Base-by-base conservation (phyloP, 805 yeast species). In the Lachancea lanzarotensis region DNA sequence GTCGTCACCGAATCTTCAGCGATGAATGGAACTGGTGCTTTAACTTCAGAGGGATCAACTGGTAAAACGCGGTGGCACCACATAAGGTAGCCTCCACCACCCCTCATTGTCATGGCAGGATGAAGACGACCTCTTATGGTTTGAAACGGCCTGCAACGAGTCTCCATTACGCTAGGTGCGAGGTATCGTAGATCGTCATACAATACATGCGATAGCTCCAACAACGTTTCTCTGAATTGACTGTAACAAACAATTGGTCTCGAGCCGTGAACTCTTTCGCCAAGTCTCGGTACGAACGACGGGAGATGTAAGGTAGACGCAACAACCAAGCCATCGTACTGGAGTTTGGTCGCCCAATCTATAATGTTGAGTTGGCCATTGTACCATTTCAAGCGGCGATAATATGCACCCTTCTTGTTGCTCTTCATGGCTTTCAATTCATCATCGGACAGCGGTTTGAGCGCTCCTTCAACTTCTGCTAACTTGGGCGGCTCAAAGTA, bases 121-220 rank as follows among this genome's bases (percentile, higher is more conserved):
- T 93, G 99, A 57, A 91, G 71, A 60, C 95, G 81, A 7, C 98
- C 98, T 16, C 95, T 87, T 25, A 91, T 79, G 2, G 97, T 88
- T 69, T 93, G 99, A 62, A 84, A 90, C 40, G 81, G 82, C 51
- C 97, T 76, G 11, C 84, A 93, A 50, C 86, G 73, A 1, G 95
- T 78, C 63, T 90, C 96, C 50, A 76, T 73, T 18, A 91, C 78
- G 13, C 87, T 78, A 4, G 97, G 95, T 0, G 93, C 91, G 53
- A 93, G 69, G 9, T 86, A 76, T 38, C 88, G 73, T 48, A 78
- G 72, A 56, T 90, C 95, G 25, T 68, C 67, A 51, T 77, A 71
- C 36, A 90, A 69, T 52, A 84, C 82, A 49, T 85, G 88, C 2
- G 87, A 71, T 27, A 63, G 33, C 46, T 82, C 87, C 43, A 89